phyloP scores from a whole-genome alignment of 2,329 filamentous ascomycete species.

The Basipetospora chlamydospora region DNA sequence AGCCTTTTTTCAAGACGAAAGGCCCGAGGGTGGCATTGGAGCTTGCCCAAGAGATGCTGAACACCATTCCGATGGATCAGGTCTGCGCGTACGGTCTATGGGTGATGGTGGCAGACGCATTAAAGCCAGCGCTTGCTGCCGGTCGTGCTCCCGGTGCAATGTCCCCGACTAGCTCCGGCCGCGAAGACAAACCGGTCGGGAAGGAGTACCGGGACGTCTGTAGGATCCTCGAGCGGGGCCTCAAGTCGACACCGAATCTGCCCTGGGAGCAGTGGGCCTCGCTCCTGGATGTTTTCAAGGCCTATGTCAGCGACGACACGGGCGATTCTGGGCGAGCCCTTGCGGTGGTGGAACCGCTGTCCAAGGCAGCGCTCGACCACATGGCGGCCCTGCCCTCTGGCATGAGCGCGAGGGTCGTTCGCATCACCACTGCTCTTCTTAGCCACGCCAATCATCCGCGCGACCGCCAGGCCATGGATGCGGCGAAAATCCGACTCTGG shows the following conservation, averaged over 20 bases:
- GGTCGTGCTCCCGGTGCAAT: slow-evolving; percentile 13
- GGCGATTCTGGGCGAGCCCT: slow-evolving; percentile 54
- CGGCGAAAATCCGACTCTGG: slow-evolving; percentile 53
- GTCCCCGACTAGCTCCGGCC: slow-evolving; percentile 13
- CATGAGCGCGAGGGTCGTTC: slow-evolving; percentile 15
- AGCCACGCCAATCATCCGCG: slow-evolving; percentile 37
- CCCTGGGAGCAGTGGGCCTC: slow-evolving; percentile 32
- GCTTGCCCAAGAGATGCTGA: slow-evolving; percentile 35
- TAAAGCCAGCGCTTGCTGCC: slow-evolving; percentile 26
- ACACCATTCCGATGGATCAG: slow-evolving; percentile 29
- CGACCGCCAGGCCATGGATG: slow-evolving; percentile 49
- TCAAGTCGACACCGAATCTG: slow-evolving; percentile 33
- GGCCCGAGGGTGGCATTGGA: slow-evolving; percentile 27
- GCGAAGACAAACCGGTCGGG: slow-evolving; percentile 28
- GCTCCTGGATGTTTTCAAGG: slow-evolving; percentile 42
- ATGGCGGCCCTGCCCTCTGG: not conserved
- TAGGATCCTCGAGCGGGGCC: slow-evolving; percentile 50
- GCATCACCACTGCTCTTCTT: slow-evolving; percentile 27
- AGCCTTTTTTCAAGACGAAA: slow-evolving; percentile 43
- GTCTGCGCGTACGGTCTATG: slow-evolving; percentile 34
- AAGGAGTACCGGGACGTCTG: slow-evolving; percentile 57
- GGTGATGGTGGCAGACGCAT: slow-evolving; percentile 29
- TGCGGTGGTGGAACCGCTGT: slow-evolving; percentile 56
- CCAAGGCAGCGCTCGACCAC: slow-evolving; percentile 26
- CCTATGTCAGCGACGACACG: slow-evolving; percentile 43